Base-by-base conservation (phyloP, 257 asterid species). In the Vinca minor region DNA sequence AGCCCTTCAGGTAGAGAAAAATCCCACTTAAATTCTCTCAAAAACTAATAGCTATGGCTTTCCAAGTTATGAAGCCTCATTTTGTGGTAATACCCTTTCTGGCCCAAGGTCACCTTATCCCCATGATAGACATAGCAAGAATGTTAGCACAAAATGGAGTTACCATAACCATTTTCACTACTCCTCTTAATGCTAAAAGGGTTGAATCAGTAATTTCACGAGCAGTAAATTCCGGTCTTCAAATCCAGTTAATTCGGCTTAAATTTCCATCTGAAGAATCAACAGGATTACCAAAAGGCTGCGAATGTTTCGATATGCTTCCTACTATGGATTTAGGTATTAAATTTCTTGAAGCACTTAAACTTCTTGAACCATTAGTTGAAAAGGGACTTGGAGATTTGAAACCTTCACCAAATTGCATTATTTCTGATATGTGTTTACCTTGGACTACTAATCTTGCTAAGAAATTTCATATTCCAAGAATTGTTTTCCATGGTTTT, bases 81-180 rank as follows among this genome's bases (percentile, higher is more conserved):
- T 72, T 82, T 49, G 35, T 75, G 54, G 12, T 82, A 44, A 63
- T 79, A 68, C 85, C 88, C 1, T 44, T 79, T 48, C 48, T 80
- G 76, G 83, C 83, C 11, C 88, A 75, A 5, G 88, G 88, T 42
- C 88, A 79, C 72, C 70, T 70, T 66, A 83, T 69, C 44, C 85
- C 88, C 35, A 71, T 83, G 74, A 69, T 69, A 34, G 85, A 83
- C 79, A 77, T 77, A 31, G 85, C 85, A 35, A 71, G 73, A 36
- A 28, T 77, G 18, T 73, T 83, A 23, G 82, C 85, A 2, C 59
- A 21, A 0, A 69, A 72, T 26, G 65, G 78, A 18, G 73, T 59
- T 14, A 63, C 48, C 44, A 65, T 74, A 48, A 79, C 80, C 8
- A 65, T 79, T 38, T 62, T 82, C 79, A 74, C 82, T 71, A 82